Evolutionary conservation across 345 rosid genomes (phyloP), one percentile per base, ranked within the genome.

Genomic region (Turritis glabra): DNA sequence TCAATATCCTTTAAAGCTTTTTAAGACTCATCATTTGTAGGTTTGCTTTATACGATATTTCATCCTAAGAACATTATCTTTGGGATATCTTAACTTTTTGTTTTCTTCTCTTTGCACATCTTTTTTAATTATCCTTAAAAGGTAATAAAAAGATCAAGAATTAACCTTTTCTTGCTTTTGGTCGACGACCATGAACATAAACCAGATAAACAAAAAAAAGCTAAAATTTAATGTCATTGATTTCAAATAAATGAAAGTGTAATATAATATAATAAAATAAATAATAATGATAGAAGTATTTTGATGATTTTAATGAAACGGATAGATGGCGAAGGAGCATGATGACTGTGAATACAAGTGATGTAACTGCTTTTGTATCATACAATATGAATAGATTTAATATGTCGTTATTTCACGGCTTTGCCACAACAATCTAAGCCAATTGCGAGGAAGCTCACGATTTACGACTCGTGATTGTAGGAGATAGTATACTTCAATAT

Each of bases 261-360:
- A 66, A 9, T 5, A 12, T 29, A 66, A 14, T 5, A 23, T 13
- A 23, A 27, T 15, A 65, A 40, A 63, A 55, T 2, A 41, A 8
- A 26, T 7, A 48, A 26, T 3, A 27, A 57, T 19, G 2, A 18
- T 2, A 21, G n/a, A 26, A 33, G 37, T 27, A 27, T 29, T 40
- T 18, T 32, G 30, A 22, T 68, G 40, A 69, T 61, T 61, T 14
- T 52, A 69, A 68, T 76, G 71, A 54, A 69, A 69, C 71, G 52
- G 80, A 47, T 63, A 71, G 66, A 60, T 10, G 65, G 60, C 29
- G 21, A 64, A 64, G 66, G 55, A 71, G 80, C 76, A 71, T 77
- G 80, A 77, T 46, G 76, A 77, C 71, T 71, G 76, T 77, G 80
- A 77, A 38, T n/a, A 64, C 60, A 54, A 64, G 64, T 47, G 65